These are phyloP conservation scores for Hypericum perforatum DNA, from an alignment of 345 rosid genomes.

Conservation along the genomic window DNA sequence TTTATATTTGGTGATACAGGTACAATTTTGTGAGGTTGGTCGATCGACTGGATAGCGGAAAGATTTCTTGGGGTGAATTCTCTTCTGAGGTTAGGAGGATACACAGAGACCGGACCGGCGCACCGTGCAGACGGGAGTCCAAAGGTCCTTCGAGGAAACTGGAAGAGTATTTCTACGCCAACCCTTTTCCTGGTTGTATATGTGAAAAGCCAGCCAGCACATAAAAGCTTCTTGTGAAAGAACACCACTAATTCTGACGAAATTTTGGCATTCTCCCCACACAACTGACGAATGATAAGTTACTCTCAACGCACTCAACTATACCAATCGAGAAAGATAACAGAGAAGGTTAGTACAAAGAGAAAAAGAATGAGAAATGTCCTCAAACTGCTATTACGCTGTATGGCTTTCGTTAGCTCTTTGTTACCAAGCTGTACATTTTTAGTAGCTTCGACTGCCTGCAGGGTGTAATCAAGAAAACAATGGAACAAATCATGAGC, in stretches of 20 bases:
- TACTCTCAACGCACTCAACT: slow-evolving; percentile 25
- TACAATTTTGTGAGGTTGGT: slow-evolving; percentile 41
- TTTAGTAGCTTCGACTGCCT: slow-evolving; percentile 90
- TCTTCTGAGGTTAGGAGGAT: slow-evolving; percentile 28
- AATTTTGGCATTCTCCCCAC: background rate
- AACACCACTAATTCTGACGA: background rate
- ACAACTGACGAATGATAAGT: too few relatives aligned
- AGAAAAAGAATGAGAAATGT: slow-evolving; percentile 78
- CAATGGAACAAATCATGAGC: background rate
- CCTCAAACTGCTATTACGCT: slow-evolving; percentile 76
- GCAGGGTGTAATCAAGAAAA: slow-evolving; percentile 8
- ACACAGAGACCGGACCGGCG: slow-evolving; percentile 46
- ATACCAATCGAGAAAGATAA: slow-evolving; percentile 92
- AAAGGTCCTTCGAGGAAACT: slow-evolving; percentile 23
- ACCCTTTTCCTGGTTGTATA: slow-evolving; percentile 66
- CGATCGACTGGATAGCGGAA: slow-evolving; percentile 39
- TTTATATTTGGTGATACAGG: slow-evolving; percentile 26
- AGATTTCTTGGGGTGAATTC: slow-evolving; percentile 42
- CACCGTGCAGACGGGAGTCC: slow-evolving; percentile 32
- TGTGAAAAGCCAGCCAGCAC: slow-evolving; percentile 28
- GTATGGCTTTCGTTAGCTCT: slow-evolving; percentile 73
- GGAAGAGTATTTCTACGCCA: slow-evolving; percentile 64
- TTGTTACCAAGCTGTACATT: slow-evolving; percentile 85
- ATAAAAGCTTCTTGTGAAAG: background rate
- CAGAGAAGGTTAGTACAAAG: slow-evolving; percentile 72